Evolutionary conservation across 1,284 basidiomycete species (phyloP).

Genomic region (Cutaneotrichosporon sp.): DNA sequence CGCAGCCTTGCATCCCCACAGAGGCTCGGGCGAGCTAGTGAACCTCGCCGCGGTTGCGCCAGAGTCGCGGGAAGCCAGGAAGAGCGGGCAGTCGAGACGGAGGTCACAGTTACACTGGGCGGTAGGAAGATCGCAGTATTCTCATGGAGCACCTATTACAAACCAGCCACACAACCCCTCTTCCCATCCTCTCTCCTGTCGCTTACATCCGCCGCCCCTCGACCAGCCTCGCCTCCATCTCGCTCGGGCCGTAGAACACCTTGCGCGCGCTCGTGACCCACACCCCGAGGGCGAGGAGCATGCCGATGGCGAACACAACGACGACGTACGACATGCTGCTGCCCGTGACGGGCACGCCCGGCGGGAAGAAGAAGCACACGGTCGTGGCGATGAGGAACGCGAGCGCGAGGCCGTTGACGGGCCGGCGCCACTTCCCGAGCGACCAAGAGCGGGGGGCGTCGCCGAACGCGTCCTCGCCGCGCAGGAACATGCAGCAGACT

Average conservation of each 20-base stretch:
- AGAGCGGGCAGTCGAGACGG: too few species aligned
- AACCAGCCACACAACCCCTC: too few species aligned
- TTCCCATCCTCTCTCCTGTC: too few species aligned
- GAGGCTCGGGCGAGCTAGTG: too few species aligned
- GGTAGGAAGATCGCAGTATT: too few species aligned
- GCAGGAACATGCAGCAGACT: conserved; percentile 50
- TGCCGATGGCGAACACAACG: conserved; percentile 45
- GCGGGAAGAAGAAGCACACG: conserved; percentile 59
- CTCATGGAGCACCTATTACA: too few species aligned
- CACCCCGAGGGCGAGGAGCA: conserved; percentile 42
- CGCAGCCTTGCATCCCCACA: too few species aligned
- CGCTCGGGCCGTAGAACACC: conserved; percentile 51
- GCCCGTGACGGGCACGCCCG: conserved; percentile 51
- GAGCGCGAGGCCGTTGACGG: conserved; percentile 50
- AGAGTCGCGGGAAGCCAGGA: too few species aligned
- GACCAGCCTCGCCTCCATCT: conserved; percentile 35
- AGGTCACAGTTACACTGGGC: too few species aligned
- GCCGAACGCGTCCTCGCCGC: conserved; percentile 53
- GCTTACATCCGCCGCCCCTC: conserved; percentile 1
- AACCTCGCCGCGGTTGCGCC: too few species aligned
- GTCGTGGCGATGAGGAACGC: conserved; percentile 54
- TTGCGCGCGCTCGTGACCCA: conserved; percentile 52
- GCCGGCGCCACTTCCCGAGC: conserved; percentile 43
- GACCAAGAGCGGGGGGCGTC: conserved; percentile 43
- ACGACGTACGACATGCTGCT: conserved; percentile 56